Conservation (phyloP, 805 yeast species). For the Ogataea nonfermentans region DNA sequence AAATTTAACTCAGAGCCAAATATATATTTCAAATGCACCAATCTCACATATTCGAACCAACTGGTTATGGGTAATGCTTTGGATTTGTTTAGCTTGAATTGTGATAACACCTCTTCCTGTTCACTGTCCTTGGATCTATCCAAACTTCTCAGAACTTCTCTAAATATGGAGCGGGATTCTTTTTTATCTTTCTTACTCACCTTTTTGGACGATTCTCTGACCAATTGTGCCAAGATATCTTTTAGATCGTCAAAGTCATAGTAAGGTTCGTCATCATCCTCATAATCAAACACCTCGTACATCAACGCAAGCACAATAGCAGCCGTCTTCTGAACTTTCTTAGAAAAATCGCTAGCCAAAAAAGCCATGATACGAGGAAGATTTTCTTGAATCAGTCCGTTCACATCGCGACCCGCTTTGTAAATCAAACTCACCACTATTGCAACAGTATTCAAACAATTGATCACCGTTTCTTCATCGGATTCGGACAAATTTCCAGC, state of each 20-base stretch:
- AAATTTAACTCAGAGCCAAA: conserved; percentile 51
- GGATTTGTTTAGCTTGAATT: conserved; percentile 44
- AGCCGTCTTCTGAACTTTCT: conserved; percentile 52
- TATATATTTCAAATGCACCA: conserved; percentile 48
- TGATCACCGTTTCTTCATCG: conserved; percentile 42
- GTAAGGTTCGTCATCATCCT: conserved; percentile 45
- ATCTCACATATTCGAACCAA: conserved; percentile 50
- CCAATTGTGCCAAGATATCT: conserved; percentile 40
- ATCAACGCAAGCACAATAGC: conserved; percentile 55
- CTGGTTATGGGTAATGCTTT: conserved; percentile 46
- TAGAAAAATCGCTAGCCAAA: conserved; percentile 36
- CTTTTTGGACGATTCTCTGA: conserved; percentile 53
- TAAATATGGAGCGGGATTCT: conserved; percentile 56
- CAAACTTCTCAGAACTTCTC: conserved; percentile 54
- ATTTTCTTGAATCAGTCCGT: conserved; percentile 41
- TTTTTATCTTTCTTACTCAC: conserved; percentile 62
- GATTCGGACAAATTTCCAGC: conserved; percentile 29
- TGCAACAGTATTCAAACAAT: conserved; percentile 48
- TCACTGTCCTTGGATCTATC: conserved; percentile 23
- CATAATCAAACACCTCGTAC: conserved; percentile 48
- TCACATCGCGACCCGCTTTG: conserved; percentile 35
- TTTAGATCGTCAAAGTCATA: conserved; percentile 49
- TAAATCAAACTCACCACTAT: conserved; percentile 43
- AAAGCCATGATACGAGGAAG: conserved; percentile 41
- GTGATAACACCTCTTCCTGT: conserved; percentile 22